Evolutionary conservation across 1,139 yeast species (phyloP).

Genomic region (Saccharomyces hybrid): DNA sequence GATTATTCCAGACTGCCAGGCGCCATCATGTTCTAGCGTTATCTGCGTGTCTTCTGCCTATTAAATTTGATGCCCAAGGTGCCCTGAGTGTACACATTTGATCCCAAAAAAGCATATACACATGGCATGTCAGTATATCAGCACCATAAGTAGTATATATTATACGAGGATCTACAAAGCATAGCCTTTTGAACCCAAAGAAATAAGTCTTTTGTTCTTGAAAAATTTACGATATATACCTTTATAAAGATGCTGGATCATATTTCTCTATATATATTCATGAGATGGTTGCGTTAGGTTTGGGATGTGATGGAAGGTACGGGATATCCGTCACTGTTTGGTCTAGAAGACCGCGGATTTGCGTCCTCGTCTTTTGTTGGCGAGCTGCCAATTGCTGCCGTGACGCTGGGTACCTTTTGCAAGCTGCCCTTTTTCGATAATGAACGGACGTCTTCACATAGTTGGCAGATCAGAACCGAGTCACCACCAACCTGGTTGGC

Average conservation of each 20-base stretch:
- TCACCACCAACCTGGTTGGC: slow-evolving; percentile 29
- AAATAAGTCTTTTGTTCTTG: not conserved
- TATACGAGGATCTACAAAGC: not conserved
- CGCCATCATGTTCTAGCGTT: not conserved
- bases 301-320: not conserved
- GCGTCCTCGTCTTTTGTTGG: not conserved
- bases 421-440: not conserved
- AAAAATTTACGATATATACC: not conserved
- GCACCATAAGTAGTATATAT: not conserved
- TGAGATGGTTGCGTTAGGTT: not conserved
- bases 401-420: not conserved
- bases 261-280: not conserved
- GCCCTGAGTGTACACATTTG: not conserved
- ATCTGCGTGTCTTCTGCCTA: not conserved
- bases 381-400: not conserved
- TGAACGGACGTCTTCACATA: slow-evolving; percentile 25
- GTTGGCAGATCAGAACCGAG: slow-evolving; percentile 29
- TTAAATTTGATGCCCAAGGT: not conserved
- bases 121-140: not conserved
- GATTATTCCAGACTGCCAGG: not conserved
- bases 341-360: not conserved
- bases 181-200: not conserved
- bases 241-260: not conserved
- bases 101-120: not conserved
- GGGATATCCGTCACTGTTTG: not conserved